Base-by-base conservation (phyloP, 192 early-diverging fungal species). In the Dissophora globulifera region DNA sequence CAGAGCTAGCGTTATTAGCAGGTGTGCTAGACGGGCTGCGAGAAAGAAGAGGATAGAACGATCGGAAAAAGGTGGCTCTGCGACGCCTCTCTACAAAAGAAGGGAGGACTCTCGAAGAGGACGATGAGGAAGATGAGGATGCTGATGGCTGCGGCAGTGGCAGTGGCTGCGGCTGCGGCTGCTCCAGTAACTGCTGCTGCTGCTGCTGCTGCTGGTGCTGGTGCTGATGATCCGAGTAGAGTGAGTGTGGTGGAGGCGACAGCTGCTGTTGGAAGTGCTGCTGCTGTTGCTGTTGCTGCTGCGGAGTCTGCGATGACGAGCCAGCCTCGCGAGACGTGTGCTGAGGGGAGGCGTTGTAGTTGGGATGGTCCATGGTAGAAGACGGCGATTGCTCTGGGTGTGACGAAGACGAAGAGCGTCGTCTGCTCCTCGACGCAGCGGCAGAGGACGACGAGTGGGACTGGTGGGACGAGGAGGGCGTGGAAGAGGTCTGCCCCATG, bases 41-140 rank as follows among this genome's bases (percentile, higher is more conserved):
- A 15, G 72, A 76, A 13, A 76, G 58, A 0, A 76, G 58, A 12
- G 72, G 72, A 25, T 76, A 76, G 59, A 76, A 76, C n/a, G 58
- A 67, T 9, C 63, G 67, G 17, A 76, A 76, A 32, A 76, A 47
- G 46, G 66, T 76, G 50, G 41, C 31, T 55, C 72, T 47, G 17
- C 72, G 72, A n/a, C 72, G 42, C 10, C 72, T 58, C 30, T 76
- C 72, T 42, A 52, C 49, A 1, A 45, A 48, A 19, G 72, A 66
- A 45, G 63, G 72, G 22, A 76, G 51, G 13, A 76, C 51, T 45
- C 72, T 60, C 31, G 72, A 76, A 0, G 62, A 54, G 0, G 69
- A 58, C 0, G 71, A 54, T 1, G 62, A 13, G n/a, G n/a, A n/a
- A n/a, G n/a, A n/a, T n/a, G n/a, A n/a, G n/a, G n/a, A n/a, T n/a